Conservation (phyloP, 1,284 basidiomycete genomes). For the Apiotrichum brassicae region DNA sequence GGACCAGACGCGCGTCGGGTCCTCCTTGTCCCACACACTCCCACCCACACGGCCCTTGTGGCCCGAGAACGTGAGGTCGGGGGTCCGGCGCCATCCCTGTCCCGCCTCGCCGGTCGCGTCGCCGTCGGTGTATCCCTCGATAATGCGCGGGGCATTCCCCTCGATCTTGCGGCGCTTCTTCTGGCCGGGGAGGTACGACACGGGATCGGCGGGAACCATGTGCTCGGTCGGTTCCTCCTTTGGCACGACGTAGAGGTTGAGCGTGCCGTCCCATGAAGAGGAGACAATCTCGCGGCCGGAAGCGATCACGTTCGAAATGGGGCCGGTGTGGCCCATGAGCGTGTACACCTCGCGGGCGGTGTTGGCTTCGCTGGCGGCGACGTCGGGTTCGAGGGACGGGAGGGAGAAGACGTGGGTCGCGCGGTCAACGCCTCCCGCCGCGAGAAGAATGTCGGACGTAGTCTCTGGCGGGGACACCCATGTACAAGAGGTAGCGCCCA, state of each 20-base stretch:
- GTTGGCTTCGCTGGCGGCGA: conserved; percentile 37
- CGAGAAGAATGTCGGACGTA: conserved; percentile 49
- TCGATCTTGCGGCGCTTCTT: conserved; percentile 57
- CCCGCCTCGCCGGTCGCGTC: conserved; percentile 34
- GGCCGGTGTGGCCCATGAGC: conserved; percentile 67
- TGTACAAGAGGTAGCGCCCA: conserved; percentile 65
- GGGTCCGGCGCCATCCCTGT: conserved; percentile 39
- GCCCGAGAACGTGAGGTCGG: conserved; percentile 38
- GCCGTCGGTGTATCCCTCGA: conserved; percentile 45
- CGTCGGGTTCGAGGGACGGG: conserved; percentile 44
- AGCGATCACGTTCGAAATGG: conserved; percentile 58
- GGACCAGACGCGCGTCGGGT: conserved; percentile 35
- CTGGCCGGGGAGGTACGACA: conserved; percentile 41
- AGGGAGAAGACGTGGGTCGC: conserved; percentile 61
- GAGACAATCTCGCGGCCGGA: conserved; percentile 63
- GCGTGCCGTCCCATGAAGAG: conserved; percentile 68
- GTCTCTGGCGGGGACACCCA: conserved; percentile 51
- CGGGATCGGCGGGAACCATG: conserved; percentile 43
- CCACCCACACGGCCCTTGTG: conserved; percentile 44
- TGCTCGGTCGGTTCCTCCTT: conserved; percentile 34
- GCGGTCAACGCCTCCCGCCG: conserved; percentile 79
- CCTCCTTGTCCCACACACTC: conserved; percentile 38
- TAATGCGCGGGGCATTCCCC: conserved; percentile 43
- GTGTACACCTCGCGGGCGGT: conserved; percentile 53
- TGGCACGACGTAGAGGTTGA: conserved; percentile 60